Conservation (phyloP, 345 rosid species). For the Moricandia arvensis region DNA sequence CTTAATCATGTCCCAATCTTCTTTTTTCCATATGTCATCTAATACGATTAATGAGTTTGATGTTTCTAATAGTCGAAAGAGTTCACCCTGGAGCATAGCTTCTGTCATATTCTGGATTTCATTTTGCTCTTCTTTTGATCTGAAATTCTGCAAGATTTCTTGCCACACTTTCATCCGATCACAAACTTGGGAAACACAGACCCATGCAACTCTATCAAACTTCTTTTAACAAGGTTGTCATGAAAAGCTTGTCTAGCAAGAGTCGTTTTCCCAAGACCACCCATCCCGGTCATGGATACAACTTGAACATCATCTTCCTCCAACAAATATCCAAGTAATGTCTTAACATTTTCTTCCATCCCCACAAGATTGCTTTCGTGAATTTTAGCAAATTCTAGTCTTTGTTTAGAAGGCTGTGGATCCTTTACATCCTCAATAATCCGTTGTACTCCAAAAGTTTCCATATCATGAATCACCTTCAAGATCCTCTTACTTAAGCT, state of each 20-base stretch:
- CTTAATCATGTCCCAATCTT: not conserved
- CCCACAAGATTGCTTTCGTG: constrained; percentile 11
- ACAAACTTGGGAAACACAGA: constrained; percentile 37
- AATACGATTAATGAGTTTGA: not conserved
- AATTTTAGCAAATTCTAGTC: constrained; percentile 1
- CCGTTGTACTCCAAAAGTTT: not conserved
- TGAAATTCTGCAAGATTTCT: constrained; percentile 33
- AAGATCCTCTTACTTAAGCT: not conserved
- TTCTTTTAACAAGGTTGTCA: constrained; percentile 8
- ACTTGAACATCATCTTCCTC: not conserved
- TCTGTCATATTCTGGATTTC: constrained; percentile 25
- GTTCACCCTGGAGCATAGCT: not conserved
- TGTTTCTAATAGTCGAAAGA: not conserved
- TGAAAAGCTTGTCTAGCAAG: constrained; percentile 35
- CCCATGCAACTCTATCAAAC: constrained; percentile 41
- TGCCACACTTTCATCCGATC: constrained; percentile 28
- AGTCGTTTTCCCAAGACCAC: constrained; percentile 52
- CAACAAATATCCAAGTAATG: constrained; percentile 27
- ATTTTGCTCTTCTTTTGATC: constrained; percentile 22
- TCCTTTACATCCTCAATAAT: not conserved
- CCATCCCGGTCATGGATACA: constrained; percentile 49
- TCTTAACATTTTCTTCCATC: not conserved
- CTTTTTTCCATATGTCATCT: no score
- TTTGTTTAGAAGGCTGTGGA: not conserved
- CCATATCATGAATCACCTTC: not conserved